Evolutionary conservation across 495 filamentous ascomycete genomes (phyloP).

Genomic region (Jackrogersella multiformis): DNA sequence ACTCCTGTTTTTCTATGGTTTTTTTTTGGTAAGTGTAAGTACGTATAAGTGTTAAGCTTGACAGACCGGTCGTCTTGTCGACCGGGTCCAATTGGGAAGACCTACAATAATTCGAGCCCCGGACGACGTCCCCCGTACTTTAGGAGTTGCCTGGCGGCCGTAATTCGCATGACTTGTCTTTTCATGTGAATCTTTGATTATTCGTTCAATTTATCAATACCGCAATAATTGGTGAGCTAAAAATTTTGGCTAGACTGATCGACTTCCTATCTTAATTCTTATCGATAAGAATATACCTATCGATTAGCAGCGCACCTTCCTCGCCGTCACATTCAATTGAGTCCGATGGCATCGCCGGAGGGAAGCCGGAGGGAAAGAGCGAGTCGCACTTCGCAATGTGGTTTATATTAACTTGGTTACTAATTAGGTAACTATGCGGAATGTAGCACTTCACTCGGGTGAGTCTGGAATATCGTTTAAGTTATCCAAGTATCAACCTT

Average conservation of each 20-base stretch:
- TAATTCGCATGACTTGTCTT: constrained; percentile 12
- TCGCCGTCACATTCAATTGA: background rate
- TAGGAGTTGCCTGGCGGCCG: constrained; percentile 31
- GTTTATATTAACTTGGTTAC: background rate
- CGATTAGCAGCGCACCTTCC: background rate
- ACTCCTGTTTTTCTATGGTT: too few relatives aligned
- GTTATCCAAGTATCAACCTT: too few relatives aligned
- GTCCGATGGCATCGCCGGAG: background rate
- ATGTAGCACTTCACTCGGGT: background rate
- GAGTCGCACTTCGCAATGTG: background rate
- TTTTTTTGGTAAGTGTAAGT: constrained; percentile 6
- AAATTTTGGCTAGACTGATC: constrained; percentile 10
- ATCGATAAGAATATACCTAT: constrained; percentile 1
- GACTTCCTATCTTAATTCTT: too few relatives aligned
- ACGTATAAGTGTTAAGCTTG: too few relatives aligned
- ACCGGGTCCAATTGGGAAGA: constrained; percentile 33
- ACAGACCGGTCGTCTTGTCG: background rate
- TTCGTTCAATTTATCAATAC: background rate
- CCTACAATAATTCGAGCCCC: constrained; percentile 24
- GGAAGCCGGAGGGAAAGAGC: constrained; percentile 12
- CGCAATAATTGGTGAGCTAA: constrained; percentile 17
- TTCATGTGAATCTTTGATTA: background rate
- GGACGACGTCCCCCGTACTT: constrained; percentile 20
- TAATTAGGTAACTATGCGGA: background rate
- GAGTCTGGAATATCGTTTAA: background rate